Evolutionary conservation across 495 filamentous ascomycete genomes (phyloP).

Genomic region (Alectoria sarmentosa): DNA sequence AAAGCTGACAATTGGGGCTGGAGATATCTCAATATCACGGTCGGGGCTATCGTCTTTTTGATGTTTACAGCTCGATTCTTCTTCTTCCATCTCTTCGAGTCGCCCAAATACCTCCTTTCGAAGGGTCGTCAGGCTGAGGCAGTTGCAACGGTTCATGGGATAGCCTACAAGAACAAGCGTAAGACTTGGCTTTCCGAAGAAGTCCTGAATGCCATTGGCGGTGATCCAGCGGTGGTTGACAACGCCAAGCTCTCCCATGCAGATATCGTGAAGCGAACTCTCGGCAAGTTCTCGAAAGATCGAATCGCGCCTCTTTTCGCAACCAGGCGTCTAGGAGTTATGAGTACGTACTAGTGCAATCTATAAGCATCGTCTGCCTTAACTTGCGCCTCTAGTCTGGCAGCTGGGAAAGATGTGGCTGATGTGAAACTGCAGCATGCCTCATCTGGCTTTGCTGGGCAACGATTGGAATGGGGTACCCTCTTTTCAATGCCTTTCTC

Average conservation of each 20-base stretch:
- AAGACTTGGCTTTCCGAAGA: conserved; percentile 48
- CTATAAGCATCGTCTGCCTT: not conserved
- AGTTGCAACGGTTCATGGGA: conserved; percentile 58
- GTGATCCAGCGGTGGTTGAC: conserved; percentile 33
- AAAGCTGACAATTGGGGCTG: conserved; percentile 67
- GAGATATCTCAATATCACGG: conserved; percentile 65
- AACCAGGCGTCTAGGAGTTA: conserved; percentile 33
- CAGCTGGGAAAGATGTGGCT: not conserved
- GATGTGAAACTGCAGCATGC: conserved; percentile 26
- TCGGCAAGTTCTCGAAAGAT: conserved; percentile 50
- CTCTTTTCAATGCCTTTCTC: conserved; percentile 53
- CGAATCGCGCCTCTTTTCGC: conserved; percentile 49
- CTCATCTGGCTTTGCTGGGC: conserved; percentile 53
- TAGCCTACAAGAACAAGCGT: conserved; percentile 46
- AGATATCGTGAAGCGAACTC: conserved; percentile 44
- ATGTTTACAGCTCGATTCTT: conserved; percentile 68
- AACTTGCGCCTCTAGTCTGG: not conserved
- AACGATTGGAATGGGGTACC: conserved; percentile 52
- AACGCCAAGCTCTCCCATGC: conserved; percentile 33
- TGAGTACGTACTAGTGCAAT: conserved; percentile 7
- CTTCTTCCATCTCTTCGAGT: conserved; percentile 72
- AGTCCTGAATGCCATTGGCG: conserved; percentile 49
- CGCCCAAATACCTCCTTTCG: conserved; percentile 72
- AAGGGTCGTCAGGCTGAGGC: conserved; percentile 66
- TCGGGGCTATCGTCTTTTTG: conserved; percentile 64